A percentile compares a stretch with the other conserved stretches of the same genome.
phyloP scores from a whole-genome alignment of 495 filamentous ascomycete genomes.

The Amphirosellinia nigrospora region DNA sequence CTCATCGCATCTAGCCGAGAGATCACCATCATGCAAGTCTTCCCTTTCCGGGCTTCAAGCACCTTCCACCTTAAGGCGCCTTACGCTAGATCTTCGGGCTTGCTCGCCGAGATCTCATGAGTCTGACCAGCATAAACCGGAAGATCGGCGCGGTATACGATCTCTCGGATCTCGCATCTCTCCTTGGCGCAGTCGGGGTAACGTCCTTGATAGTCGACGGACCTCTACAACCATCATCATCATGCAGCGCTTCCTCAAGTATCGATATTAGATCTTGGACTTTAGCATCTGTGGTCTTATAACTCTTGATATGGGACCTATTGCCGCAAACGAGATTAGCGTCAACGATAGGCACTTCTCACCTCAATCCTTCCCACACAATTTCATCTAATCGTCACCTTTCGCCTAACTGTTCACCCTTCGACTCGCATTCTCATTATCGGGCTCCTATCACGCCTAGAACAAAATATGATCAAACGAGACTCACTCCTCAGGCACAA shows the following conservation, averaged over 20 bases:
- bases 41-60: constrained; percentile 35
- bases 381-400: neutral
- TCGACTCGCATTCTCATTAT: neutral
- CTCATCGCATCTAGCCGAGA: constrained; percentile 21
- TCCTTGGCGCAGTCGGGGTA: neutral
- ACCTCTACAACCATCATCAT: neutral
- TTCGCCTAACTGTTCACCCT: neutral
- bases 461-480: neutral
- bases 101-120: constrained; percentile 49
- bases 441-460: neutral
- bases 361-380: neutral
- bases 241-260: constrained; percentile 14
- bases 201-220: constrained; percentile 31
- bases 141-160: constrained; percentile 63
- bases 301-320: too few relatives aligned
- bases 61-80: neutral
- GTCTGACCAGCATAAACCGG: constrained; percentile 66
- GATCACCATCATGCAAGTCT: constrained; percentile 46
- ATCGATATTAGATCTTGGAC: too few relatives aligned
- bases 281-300: too few relatives aligned
- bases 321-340: neutral
- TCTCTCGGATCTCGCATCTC: constrained; percentile 30
- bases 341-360: constrained; percentile 1
- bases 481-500: constrained; percentile 60
- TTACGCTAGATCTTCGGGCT: constrained; percentile 32